Evolutionary conservation across 2,329 filamentous ascomycete genomes (phyloP).

Genomic region (Cryphonectria japonica): DNA sequence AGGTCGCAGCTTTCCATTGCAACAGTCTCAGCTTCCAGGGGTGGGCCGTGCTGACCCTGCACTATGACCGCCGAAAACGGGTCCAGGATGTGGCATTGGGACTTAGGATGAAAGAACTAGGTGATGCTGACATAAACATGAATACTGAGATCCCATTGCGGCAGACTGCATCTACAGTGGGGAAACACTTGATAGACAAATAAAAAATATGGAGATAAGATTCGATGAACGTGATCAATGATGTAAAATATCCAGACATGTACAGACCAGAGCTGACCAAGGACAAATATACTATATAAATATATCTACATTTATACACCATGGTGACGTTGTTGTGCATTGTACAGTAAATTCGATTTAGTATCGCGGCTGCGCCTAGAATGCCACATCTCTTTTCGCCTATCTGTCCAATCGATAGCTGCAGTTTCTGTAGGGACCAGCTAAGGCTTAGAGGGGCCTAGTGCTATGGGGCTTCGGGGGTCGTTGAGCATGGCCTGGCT

Average conservation of each 20-base stretch:
- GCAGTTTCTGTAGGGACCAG: constrained; percentile 24
- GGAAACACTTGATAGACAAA: too few species aligned
- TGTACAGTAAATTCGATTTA: background rate
- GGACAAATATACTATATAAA: too few species aligned
- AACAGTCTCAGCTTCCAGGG: background rate
- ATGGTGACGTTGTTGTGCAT: background rate
- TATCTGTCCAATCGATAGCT: constrained; percentile 21
- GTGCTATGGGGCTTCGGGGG: constrained; percentile 11
- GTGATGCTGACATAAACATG: background rate
- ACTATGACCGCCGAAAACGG: background rate
- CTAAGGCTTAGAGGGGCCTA: constrained; percentile 18
- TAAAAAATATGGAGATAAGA: background rate
- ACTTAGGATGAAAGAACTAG: background rate
- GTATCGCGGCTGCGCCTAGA: constrained; percentile 10
- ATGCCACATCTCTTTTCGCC: background rate
- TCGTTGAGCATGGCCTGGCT: constrained; percentile 20
- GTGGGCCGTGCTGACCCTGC: constrained; percentile 23
- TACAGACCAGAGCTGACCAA: background rate
- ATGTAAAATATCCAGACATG: background rate
- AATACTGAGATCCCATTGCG: too few species aligned
- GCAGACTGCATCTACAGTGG: too few species aligned
- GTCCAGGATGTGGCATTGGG: background rate
- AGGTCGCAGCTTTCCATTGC: constrained; percentile 27
- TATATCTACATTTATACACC: background rate
- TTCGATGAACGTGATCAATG: background rate